Percentiles rank a stretch among this genome's conserved stretches.
phyloP scores from a whole-genome alignment of 306 rosid species.

The Pueraria montana region DNA sequence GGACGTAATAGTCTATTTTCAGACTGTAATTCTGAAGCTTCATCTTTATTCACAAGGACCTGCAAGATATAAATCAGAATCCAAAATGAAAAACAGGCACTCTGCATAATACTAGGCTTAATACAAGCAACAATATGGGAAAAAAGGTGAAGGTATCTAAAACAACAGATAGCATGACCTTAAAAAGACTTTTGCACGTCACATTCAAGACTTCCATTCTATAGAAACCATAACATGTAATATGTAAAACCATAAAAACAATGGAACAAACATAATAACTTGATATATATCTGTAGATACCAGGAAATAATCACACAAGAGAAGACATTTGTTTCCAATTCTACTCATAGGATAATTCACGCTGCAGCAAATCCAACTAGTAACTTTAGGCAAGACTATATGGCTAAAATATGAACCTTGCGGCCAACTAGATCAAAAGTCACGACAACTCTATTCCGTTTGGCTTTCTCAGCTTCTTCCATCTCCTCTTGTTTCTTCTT shows the following conservation, averaged over 20 bases:
- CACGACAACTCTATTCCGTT: constrained; percentile 83
- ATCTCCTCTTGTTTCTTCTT: constrained; percentile 87
- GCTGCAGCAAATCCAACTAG: constrained; percentile 34
- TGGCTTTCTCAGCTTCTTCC: constrained; percentile 90
- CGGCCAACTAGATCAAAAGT: constrained; percentile 98
- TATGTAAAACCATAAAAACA: constrained; percentile 32
- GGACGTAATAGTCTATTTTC: constrained; percentile 74
- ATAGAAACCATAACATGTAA: constrained; percentile 3
- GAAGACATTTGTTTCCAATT: constrained; percentile 22
- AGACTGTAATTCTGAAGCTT: constrained; percentile 70
- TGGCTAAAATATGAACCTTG: constrained; percentile 66
- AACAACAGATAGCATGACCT: neutral
- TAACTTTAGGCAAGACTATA: constrained; percentile 32
- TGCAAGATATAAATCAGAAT: constrained; percentile 52
- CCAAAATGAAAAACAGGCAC: constrained; percentile 30
- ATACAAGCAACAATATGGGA: constrained; percentile 30
- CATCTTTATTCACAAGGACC: constrained; percentile 91
- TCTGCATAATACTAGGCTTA: constrained; percentile 5
- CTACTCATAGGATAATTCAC: constrained; percentile 12
- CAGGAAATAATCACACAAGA: constrained; percentile 31
- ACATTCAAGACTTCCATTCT: constrained; percentile 8
- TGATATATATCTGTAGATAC: constrained; percentile 29
- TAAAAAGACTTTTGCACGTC: constrained; percentile 18
- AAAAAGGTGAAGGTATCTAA: constrained; percentile 12
- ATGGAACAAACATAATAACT: constrained; percentile 33